phyloP scores from a whole-genome alignment of 1,139 yeast genomes.

The Geotrichum aggregatum region DNA sequence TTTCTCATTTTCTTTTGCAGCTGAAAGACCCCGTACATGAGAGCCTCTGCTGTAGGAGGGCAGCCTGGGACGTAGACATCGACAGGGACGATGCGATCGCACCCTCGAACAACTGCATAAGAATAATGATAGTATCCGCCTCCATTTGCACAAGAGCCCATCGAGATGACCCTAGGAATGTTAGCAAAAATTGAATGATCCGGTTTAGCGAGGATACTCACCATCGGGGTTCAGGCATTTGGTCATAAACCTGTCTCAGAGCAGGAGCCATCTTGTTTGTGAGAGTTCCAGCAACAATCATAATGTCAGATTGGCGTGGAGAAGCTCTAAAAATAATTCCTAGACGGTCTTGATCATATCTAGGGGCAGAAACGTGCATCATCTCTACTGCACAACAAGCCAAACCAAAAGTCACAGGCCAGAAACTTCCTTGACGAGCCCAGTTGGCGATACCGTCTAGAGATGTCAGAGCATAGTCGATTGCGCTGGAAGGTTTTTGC shows the following conservation, averaged over 20 bases:
- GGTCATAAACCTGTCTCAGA: conserved; percentile 87
- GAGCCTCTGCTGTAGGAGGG: conserved; percentile 88
- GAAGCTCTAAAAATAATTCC: conserved; percentile 94
- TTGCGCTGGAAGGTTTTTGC: conserved; percentile 51
- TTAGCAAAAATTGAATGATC: neutral
- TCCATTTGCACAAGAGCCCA: conserved; percentile 95
- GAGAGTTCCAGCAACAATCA: conserved; percentile 90
- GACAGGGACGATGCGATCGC: conserved; percentile 86
- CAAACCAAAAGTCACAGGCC: conserved; percentile 91
- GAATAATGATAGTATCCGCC: conserved; percentile 93
- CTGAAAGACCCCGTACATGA: conserved; percentile 86
- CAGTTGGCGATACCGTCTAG: conserved; percentile 81
- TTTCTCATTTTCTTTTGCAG: conserved; percentile 86
- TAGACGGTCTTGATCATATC: conserved; percentile 89
- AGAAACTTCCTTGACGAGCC: conserved; percentile 89
- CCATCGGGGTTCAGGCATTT: conserved; percentile 89
- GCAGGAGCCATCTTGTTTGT: conserved; percentile 95
- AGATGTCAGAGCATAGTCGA: conserved; percentile 80
- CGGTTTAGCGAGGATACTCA: neutral
- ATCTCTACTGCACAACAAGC: conserved; percentile 94
- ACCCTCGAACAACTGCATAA: conserved; percentile 84
- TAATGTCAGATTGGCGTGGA: conserved; percentile 89
- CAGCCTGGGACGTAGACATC: conserved; percentile 92
- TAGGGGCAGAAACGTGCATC: conserved; percentile 92
- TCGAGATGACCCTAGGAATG: conserved; percentile 59